Evolutionary conservation across 352 stramenopile genomes (phyloP).

Genomic region (Aphanomyces cochlioides): DNA sequence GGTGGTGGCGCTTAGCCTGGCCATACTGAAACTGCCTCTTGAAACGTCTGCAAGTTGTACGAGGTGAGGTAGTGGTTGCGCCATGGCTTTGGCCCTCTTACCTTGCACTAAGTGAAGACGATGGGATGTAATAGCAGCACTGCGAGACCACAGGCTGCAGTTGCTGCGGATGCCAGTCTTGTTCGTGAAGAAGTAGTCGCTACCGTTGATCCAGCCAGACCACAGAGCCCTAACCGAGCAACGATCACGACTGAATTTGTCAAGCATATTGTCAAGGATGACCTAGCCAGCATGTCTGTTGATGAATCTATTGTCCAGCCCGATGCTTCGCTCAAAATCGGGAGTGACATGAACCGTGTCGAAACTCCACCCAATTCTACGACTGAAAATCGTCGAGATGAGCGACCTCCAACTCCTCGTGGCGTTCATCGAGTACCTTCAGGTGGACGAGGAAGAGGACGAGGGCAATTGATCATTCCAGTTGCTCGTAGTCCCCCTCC

Average conservation of each 20-base stretch:
- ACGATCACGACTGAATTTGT: slow-evolving; percentile 17
- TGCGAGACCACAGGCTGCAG: too few relatives aligned
- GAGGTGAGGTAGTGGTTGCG: too few relatives aligned
- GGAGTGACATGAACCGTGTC: not conserved
- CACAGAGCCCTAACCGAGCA: not conserved
- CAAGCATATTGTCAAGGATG: slow-evolving; percentile 5
- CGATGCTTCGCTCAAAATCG: slow-evolving; percentile 14
- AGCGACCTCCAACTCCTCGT: slow-evolving; percentile 9
- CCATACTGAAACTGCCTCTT: too few relatives aligned
- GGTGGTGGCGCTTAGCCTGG: too few relatives aligned
- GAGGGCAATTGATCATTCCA: not conserved
- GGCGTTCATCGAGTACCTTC: not conserved
- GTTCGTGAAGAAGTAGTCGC: too few relatives aligned
- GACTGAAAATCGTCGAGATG: not conserved
- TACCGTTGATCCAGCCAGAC: too few relatives aligned
- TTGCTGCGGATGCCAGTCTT: too few relatives aligned
- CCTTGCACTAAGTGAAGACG: too few relatives aligned
- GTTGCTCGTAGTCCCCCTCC: too few relatives aligned
- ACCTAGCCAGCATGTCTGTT: not conserved
- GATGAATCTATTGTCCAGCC: slow-evolving; percentile 7
- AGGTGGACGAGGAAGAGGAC: not conserved
- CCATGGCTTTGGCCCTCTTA: too few relatives aligned
- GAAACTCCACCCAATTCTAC: not conserved
- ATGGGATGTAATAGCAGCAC: too few relatives aligned
- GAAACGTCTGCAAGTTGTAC: too few relatives aligned